phyloP scores from a whole-genome alignment of 495 filamentous ascomycete species.

The Neurospora sp. region DNA sequence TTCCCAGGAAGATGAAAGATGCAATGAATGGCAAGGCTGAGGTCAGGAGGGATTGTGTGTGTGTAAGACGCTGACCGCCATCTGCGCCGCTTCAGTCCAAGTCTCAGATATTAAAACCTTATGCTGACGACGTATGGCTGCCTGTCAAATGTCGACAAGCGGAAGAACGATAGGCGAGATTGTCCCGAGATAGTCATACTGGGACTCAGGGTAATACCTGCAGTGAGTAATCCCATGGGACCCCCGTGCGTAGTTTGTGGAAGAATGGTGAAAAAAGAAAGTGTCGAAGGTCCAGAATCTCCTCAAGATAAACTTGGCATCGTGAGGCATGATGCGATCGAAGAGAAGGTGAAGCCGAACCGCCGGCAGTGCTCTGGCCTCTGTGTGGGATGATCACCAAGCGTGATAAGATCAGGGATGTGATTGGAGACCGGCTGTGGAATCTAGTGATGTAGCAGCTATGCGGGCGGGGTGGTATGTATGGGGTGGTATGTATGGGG shows the following conservation, averaged over 20 bases:
- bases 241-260: background rate
- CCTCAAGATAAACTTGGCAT: background rate
- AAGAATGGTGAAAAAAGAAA: background rate
- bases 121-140: background rate
- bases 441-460: constrained; percentile 11
- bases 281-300: background rate
- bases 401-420: background rate
- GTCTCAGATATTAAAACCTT: background rate
- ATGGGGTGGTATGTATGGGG: background rate
- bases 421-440: background rate
- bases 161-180: background rate
- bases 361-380: background rate
- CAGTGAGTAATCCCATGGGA: background rate
- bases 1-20: background rate
- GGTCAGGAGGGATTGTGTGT: background rate
- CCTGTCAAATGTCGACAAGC: background rate
- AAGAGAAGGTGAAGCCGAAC: background rate
- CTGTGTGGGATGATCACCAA: background rate
- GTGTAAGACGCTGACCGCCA: background rate
- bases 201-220: background rate
- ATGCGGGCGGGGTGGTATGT: constrained; percentile 4
- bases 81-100: background rate
- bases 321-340: background rate
- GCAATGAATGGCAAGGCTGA: background rate
- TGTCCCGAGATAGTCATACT: background rate